Conservation (phyloP, 208 protist species). For the Leishmania turanica region DNA sequence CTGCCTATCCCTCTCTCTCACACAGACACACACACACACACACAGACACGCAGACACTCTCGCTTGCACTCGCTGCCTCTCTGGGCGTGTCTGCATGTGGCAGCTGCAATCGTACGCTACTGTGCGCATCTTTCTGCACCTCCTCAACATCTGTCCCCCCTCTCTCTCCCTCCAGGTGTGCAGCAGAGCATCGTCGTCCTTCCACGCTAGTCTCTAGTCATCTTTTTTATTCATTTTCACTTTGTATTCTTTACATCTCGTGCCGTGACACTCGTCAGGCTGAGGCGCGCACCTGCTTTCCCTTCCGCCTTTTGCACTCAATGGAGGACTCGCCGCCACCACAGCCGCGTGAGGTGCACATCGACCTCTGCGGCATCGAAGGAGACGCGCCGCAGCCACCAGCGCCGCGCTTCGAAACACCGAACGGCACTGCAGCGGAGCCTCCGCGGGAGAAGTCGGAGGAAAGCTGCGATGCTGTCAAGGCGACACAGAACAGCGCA, state of each 20-base stretch:
- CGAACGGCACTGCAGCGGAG: background rate
- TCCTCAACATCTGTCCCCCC: background rate
- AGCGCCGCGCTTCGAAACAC: background rate
- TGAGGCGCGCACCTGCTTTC: background rate
- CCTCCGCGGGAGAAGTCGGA: background rate
- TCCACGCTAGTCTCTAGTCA: background rate
- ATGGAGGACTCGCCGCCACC: background rate
- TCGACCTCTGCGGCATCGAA: background rate
- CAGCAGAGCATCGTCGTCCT: background rate
- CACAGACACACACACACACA: background rate
- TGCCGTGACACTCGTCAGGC: background rate
- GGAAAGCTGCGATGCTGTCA: background rate
- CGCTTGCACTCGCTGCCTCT: background rate
- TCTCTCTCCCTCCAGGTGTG: background rate
- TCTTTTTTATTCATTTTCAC: slow-evolving; percentile 14
- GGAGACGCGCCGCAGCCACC: background rate
- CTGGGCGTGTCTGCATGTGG: background rate
- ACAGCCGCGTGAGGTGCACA: background rate
- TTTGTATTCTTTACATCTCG: slow-evolving; percentile 6
- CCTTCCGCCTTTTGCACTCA: background rate
- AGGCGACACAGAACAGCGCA: background rate
- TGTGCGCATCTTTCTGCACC: background rate
- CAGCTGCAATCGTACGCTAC: background rate
- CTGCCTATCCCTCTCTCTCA: background rate
- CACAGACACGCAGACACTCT: background rate